These are phyloP conservation scores for Boletus rufocinnamomeus DNA, from an alignment of 768 basidiomycete genomes.

Conservation along the genomic window DNA sequence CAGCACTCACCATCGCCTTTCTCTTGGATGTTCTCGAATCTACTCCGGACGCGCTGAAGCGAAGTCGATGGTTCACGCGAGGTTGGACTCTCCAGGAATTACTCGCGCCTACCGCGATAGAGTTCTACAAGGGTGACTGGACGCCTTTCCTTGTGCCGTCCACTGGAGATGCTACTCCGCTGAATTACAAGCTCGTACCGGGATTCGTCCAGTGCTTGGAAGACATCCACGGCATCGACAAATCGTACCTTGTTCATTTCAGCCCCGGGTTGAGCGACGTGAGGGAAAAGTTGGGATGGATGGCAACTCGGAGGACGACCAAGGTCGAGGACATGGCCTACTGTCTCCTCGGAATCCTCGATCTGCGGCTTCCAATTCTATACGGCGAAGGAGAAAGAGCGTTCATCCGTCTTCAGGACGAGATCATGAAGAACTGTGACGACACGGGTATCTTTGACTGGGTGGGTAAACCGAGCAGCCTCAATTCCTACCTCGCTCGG, in stretches of 20 bases:
- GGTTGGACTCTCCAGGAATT: conserved; percentile 35
- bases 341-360: conserved; percentile 32
- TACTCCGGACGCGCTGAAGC: conserved; percentile 16
- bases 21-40: conserved; percentile 23
- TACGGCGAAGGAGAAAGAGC: conserved; percentile 28
- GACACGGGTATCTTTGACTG: conserved; percentile 32
- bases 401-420: conserved; percentile 30
- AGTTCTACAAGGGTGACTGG: conserved; percentile 32
- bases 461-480: conserved; percentile 28
- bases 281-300: conserved; percentile 32
- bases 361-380: conserved; percentile 31
- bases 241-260: conserved; percentile 22
- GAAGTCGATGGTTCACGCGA: conserved; percentile 28
- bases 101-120: conserved; percentile 28
- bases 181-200: conserved; percentile 28
- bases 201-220: conserved; percentile 22
- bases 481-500: conserved; percentile 30
- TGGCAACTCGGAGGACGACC: conserved; percentile 30
- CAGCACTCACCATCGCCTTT: conserved; percentile 34
- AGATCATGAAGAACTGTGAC: conserved; percentile 31
- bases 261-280: conserved; percentile 28
- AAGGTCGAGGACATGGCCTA: conserved; percentile 34
- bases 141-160: conserved; percentile 15
- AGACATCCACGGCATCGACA: conserved; percentile 21
- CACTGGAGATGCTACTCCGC: background rate